Evolutionary conservation across 352 stramenopile species (phyloP), one percentile per base, ranked within the genome.

Genomic region (Phytophthora cactorum): DNA sequence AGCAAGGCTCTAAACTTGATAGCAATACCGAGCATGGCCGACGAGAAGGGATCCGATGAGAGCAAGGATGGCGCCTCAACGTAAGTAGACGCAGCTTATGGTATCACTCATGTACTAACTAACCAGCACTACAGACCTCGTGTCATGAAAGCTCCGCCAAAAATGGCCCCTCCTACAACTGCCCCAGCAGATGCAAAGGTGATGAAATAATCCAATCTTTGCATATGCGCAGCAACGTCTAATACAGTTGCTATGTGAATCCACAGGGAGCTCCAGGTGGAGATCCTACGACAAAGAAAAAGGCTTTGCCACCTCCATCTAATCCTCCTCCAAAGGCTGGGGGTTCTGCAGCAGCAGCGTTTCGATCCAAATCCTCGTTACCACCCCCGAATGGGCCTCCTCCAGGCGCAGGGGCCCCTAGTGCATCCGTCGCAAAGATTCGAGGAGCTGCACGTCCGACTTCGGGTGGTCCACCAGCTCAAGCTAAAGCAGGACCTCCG

Each of bases 401-500:
- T 7, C 84, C 86, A 17, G 73, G 63, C n/a, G 45, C 72, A 53
- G 74, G 78, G 3, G 76, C 71, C 9, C 62, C 81, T 3, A 94
- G 82, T 73, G 73, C 84, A 17, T 91, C 84, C 0, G 84, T 94
- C 0, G 81, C 83, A 5, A 94, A 94, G 70, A 88, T 94, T 49
- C 86, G 84, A 70, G 77, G 79, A 9, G 81, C 84, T 12, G 81
- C 72, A 5, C 79, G 81, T 32, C 63, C 63, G 5, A 78, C 82
- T 25, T 82, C 80, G 9, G 80, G 71, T 22, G 61, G 44, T 10
- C 64, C 82, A 12, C 82, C 78, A 29, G 64, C 66, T 36, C 74
- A 80, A 49, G 61, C 62, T 6, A 81, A 77, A 51, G 55, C 60
- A 17, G 65, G 79, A 9, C 76, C 82, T 27, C 79, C 78, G 0